Evolutionary conservation across 176 grass and related monocot species (phyloP), one percentile per base, ranked within the genome.

Genomic region (Cenchrus purpureus): DNA sequence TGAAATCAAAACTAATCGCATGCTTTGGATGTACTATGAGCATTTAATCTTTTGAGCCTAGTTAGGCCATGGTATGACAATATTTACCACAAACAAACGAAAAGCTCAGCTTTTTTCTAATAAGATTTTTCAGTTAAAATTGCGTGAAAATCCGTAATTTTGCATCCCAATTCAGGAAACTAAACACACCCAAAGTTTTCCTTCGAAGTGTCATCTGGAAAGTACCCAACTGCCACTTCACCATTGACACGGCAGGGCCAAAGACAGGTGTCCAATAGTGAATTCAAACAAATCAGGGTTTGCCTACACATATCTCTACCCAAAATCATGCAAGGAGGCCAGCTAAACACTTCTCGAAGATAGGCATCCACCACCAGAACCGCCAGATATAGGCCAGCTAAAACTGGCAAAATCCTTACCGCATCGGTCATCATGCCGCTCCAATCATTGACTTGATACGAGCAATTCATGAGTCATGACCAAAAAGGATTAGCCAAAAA

Each of bases 371-470:
- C 44, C 32, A 64, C 56, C 13, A 65, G 10, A 79, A 73, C 55
- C 34, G 34, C 34, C 45, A 48, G 4, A 0, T 8, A 3, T 68
- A 29, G 31, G 3, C 32, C 19, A 11, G 45, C 48, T 14, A 29
- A 62, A 74, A 74, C 17, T 43, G 31, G 46, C 31, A 84, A 1
- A 15, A 29, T 48, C 12, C 29, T 83, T 84, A n/a, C 17, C 82
- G 37, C 20, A 70, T 74, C 10, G 15, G 19, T 49, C 56, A 54
- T 66, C 71, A 51, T 42, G 31, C 46, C 17, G 19, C 19, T 53
- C 49, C 82, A 84, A 84, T 84, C 48, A 84, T 76, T 55, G 82
- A 51, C 57, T 32, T 28, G 57, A 34, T 53, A 43, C 42, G 28
- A 28, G 29, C 19, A 69, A 56, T 55, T n/a, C 1, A 64, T 32